A percentile compares a stretch with the other conserved stretches of the same genome.
phyloP scores from a whole-genome alignment of 1,284 basidiomycete genomes.

The Waitea zeae region DNA sequence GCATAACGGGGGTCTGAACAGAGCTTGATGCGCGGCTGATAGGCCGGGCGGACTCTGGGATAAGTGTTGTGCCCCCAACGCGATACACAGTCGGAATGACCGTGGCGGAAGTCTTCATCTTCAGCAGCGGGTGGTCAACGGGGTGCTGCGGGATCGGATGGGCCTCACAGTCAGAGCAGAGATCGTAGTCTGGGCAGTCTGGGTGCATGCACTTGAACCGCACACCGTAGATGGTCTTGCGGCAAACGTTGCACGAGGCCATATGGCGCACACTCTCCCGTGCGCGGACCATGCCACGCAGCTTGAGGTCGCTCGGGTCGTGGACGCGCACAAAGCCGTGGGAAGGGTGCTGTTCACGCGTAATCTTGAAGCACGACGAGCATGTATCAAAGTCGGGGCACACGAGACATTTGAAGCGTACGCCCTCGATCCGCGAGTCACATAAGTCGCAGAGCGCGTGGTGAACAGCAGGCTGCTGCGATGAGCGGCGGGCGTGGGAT shows the following conservation, averaged over 20 bases:
- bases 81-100: constrained; percentile 33
- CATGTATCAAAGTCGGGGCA: constrained; percentile 75
- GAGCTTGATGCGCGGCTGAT: too few species aligned
- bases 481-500: too few species aligned
- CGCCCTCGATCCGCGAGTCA: constrained; percentile 48
- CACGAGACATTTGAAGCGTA: constrained; percentile 58
- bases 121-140: constrained; percentile 58
- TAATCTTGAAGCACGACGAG: constrained; percentile 55
- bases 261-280: constrained; percentile 6
- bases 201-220: constrained; percentile 81
- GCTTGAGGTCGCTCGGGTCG: constrained; percentile 26
- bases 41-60: not conserved
- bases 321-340: constrained; percentile 63
- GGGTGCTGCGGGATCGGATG: constrained; percentile 67
- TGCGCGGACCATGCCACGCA: constrained; percentile 5
- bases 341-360: constrained; percentile 52
- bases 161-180: constrained; percentile 72
- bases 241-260: constrained; percentile 26
- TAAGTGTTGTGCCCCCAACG: constrained; percentile 13
- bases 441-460: constrained; percentile 58
- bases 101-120: constrained; percentile 42
- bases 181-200: constrained; percentile 67
- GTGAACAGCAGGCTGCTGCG: constrained; percentile 20
- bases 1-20: too few species aligned
- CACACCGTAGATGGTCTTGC: constrained; percentile 32